Evolutionary conservation across 805 yeast genomes (phyloP).

Genomic region (Kazachstania kunashirensis): DNA sequence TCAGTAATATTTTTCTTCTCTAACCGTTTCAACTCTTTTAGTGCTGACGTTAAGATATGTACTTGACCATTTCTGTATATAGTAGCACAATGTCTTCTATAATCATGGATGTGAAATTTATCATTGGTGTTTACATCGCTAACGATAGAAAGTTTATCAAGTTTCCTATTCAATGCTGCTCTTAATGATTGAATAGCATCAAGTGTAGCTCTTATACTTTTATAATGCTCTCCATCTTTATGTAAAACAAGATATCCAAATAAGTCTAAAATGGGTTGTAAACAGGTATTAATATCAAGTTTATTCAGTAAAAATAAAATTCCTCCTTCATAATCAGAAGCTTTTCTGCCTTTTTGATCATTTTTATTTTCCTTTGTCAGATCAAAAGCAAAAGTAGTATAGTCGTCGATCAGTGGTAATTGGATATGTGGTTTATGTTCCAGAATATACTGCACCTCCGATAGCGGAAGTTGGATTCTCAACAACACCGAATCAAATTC

Average conservation of each 20-base stretch:
- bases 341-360: conserved; percentile 3
- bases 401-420: conserved; percentile 33
- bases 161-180: conserved; percentile 44
- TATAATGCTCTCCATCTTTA: conserved; percentile 25
- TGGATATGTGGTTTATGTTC: conserved; percentile 27
- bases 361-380: background rate
- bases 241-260: conserved; percentile 22
- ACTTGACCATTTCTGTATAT: conserved; percentile 44
- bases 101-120: conserved; percentile 8
- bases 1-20: conserved; percentile 43
- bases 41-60: conserved; percentile 35
- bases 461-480: conserved; percentile 39
- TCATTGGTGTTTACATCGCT: conserved; percentile 7
- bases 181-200: conserved; percentile 50
- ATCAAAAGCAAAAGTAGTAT: conserved; percentile 34
- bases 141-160: conserved; percentile 2
- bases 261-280: conserved; percentile 22
- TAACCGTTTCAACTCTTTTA: conserved; percentile 35
- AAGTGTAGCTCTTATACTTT: conserved; percentile 41
- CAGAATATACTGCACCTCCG: conserved; percentile 25
- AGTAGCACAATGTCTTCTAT: conserved; percentile 27
- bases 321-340: conserved; percentile 23
- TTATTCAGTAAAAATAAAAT: conserved; percentile 28
- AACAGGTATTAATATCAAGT: conserved; percentile 8
- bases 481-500: conserved; percentile 55